Base-by-base conservation (phyloP, 176 grass and related monocot species). In the Melocanna baccifera region DNA sequence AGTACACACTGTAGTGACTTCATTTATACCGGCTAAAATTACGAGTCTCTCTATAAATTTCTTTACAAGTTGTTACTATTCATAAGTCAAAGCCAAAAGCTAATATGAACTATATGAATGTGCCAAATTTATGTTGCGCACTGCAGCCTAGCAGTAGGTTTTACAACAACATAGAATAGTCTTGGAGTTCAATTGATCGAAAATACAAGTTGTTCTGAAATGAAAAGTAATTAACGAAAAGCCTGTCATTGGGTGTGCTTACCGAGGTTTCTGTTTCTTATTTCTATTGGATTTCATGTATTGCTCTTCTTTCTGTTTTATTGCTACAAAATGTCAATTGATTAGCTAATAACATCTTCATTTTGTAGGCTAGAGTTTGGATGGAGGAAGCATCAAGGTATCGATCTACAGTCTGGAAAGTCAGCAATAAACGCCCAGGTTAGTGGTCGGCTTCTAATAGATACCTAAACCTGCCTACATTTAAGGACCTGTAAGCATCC, bases 321-420 rank as follows among this genome's bases (percentile, higher is more conserved):
- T 59, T 68, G 51, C 45, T 81, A 47, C 15, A 10, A 34, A 45
- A 25, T 1, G 59, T 46, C 26, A 57, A 51, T 46, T 52, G 16
- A 73, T 70, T 65, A 61, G 81, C 58, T 22, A 57, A 67, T 57
- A 47, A n/a, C n/a, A 76, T 80, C 22, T 74, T 73, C 71, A 82
- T 52, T 64, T 59, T 83, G 25, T 73, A 96, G 96, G 94, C 91
- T 86, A 90, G 83, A 85, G 48, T 85, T 77, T 99, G 96, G 96
- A 94, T 96, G 58, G 86, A 90, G 18, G 91, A 94, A 94, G 96
- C 96, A 77, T 96, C 96, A 62, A 89, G 91, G 74, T 92, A 96
- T 58, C 77, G 93, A 71, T 94, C 91, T 48, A 81, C 88, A 23
- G 93, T 95, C 63, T 96, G 87, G 86, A 99, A 91, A 87, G 91